Percentiles rank a stretch among this genome's conserved stretches.
Evolutionary conservation across 2,329 filamentous ascomycete genomes (phyloP).

Genomic region (Simplicillium sp.): DNA sequence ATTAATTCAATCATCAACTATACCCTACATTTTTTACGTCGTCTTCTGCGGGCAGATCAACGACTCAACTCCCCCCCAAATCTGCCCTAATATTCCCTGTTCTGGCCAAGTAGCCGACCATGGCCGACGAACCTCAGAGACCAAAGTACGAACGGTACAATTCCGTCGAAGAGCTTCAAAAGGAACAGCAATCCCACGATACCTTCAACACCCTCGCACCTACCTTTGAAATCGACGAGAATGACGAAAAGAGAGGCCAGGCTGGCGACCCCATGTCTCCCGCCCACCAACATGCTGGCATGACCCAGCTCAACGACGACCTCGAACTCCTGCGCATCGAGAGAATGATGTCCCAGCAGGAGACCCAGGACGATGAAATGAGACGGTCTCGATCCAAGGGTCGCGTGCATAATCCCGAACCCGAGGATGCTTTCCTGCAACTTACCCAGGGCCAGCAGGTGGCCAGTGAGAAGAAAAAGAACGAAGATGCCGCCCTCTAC

Average conservation of each 20-base stretch:
- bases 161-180: conserved; percentile 10
- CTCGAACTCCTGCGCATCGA: conserved; percentile 39
- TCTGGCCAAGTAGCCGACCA: too few relatives aligned
- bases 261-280: conserved; percentile 9
- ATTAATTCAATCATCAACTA: too few relatives aligned
- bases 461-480: conserved; percentile 15
- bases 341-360: conserved; percentile 33
- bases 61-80: too few relatives aligned
- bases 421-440: conserved; percentile 38
- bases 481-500: conserved; percentile 23
- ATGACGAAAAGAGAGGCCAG: conserved; percentile 4
- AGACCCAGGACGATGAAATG: conserved; percentile 20
- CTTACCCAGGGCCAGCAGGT: conserved; percentile 11
- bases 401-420: conserved; percentile 23
- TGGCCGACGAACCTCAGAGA: too few relatives aligned
- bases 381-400: conserved; percentile 15
- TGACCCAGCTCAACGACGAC: conserved; percentile 34
- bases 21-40: too few relatives aligned
- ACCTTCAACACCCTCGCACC: conserved; percentile 18
- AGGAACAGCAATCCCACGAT: conserved; percentile 19
- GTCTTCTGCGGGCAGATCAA: too few relatives aligned
- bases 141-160: conserved; percentile 1
- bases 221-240: conserved; percentile 10
- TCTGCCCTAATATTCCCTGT: too few relatives aligned
- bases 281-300: conserved; percentile 19